phyloP scores from a whole-genome alignment of 164 flowering plant species.

The Magnolia changhungtana region DNA sequence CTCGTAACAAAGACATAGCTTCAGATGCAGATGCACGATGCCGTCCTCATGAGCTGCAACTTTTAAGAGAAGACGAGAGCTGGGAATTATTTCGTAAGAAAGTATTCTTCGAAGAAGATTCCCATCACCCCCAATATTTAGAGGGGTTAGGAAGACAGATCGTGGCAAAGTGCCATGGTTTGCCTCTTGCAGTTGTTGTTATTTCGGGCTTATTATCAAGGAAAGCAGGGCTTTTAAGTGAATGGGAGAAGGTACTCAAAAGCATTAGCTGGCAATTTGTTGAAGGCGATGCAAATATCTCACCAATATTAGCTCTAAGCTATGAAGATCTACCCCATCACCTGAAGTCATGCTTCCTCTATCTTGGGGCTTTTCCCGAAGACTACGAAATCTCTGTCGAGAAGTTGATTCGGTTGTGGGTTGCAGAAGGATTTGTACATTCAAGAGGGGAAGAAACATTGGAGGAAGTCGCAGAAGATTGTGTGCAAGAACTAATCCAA shows the following conservation, averaged over 20 bases:
- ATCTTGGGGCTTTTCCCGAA: background rate
- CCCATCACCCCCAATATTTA: background rate
- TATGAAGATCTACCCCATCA: background rate
- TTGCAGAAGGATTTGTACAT: conserved; percentile 1
- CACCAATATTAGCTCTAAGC: background rate
- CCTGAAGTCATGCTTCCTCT: background rate
- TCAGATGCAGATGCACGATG: background rate
- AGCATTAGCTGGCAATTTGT: background rate
- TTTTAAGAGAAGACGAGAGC: background rate
- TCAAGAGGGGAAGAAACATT: background rate
- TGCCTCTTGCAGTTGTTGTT: conserved; percentile 6
- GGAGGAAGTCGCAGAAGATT: conserved; percentile 5
- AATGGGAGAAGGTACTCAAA: background rate
- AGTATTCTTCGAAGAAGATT: background rate
- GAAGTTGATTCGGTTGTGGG: background rate
- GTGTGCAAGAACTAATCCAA: background rate
- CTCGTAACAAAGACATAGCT: background rate
- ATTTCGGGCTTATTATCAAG: background rate
- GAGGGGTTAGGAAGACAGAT: background rate
- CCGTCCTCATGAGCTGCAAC: background rate
- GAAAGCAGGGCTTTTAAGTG: background rate
- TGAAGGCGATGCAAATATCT: background rate
- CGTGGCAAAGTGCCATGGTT: background rate
- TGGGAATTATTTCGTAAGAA: conserved; percentile 1
- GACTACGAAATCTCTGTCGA: background rate